Evolutionary conservation across 2,329 filamentous ascomycete genomes (phyloP), one percentile per base, ranked within the genome.

Genomic region (Sclerotinia nivalis): DNA sequence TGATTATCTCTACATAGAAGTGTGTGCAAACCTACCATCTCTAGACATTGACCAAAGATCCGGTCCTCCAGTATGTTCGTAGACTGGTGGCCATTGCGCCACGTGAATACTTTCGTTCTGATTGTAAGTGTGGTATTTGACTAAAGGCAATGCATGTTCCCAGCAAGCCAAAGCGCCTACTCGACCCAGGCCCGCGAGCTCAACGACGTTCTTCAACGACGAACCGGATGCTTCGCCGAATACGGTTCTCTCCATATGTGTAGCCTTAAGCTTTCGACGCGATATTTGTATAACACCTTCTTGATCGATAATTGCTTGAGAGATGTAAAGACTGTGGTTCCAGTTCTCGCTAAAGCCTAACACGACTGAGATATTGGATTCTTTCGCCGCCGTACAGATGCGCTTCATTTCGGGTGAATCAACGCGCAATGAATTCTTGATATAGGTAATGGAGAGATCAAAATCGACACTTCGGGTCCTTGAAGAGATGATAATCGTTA

Each of bases 211-310:
- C 70, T 81, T 81, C 61, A 86, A 83, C 25, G 85, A 85, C 47
- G 87, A 84, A 1, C 84, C 86, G 0, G 85, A 82, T 6, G 85
- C 86, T 61, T 88, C 86, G 1, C 86, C 86, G 73, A 85, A 88
- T 59, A 83, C 76, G 8, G 82, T 77, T 6, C 81, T 77, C 74
- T 83, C 82, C 55, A 83, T 80, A 65, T 83, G 81, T 4, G 82
- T 83, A 0, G 82, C 80, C 65, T 79, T 80, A 69, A 84, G 82
- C 75, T 84, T 84, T 60, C 82, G 80, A 25, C 82, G 80, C 71
- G 82, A 79, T 73, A 82, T 80, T 71, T 82, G 73, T 66, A 84
- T 74, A 45, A 80, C 75, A 2, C 81, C 81, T 4, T 77, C 76
- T 0, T 83, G 80, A 4, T 81, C 83, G 70, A 88, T 88, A 73